A percentile compares a stretch with the other conserved stretches of the same genome.
Evolutionary conservation across 2,329 filamentous ascomycete genomes (phyloP).

Genomic region (Xylaria sp.): DNA sequence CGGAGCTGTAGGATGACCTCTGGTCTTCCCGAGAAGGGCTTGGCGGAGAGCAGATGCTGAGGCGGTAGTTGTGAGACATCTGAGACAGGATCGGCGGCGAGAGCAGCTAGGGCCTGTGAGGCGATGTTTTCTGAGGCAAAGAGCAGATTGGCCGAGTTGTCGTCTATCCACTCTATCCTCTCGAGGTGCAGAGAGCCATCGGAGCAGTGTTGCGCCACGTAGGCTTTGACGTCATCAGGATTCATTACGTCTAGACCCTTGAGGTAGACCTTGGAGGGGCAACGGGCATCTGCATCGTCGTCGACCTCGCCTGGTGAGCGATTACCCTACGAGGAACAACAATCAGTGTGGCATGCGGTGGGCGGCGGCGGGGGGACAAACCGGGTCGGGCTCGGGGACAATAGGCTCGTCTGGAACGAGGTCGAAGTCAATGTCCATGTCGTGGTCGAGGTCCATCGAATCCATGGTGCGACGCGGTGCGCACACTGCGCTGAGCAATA

Average conservation of each 20-base stretch:
- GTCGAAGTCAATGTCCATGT: conserved; percentile 70
- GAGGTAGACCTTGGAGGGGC: conserved; percentile 76
- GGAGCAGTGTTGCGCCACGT: conserved; percentile 71
- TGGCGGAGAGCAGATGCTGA: conserved; percentile 72
- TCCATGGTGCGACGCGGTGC: conserved; percentile 38
- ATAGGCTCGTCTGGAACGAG: conserved; percentile 52
- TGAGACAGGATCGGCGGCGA: conserved; percentile 57
- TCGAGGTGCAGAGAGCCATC: conserved; percentile 52
- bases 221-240: conserved; percentile 78
- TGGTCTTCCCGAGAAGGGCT: conserved; percentile 69
- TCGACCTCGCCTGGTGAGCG: conserved; percentile 35
- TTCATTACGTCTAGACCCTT: conserved; percentile 82
- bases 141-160: conserved; percentile 85
- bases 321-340: conserved; percentile 38
- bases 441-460: conserved; percentile 71
- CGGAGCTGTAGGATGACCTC: conserved; percentile 74
- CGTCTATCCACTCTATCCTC: conserved; percentile 92
- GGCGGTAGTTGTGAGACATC: conserved; percentile 62
- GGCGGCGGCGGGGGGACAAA: neutral
- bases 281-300: conserved; percentile 46
- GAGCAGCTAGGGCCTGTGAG: conserved; percentile 59
- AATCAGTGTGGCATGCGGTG: conserved; percentile 24
- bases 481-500: conserved; percentile 3
- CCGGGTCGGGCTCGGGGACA: conserved; percentile 36
- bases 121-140: conserved; percentile 65